phyloP scores from a whole-genome alignment of 2,329 filamentous ascomycete species.

The Phyllosticta paracitricarpa region DNA sequence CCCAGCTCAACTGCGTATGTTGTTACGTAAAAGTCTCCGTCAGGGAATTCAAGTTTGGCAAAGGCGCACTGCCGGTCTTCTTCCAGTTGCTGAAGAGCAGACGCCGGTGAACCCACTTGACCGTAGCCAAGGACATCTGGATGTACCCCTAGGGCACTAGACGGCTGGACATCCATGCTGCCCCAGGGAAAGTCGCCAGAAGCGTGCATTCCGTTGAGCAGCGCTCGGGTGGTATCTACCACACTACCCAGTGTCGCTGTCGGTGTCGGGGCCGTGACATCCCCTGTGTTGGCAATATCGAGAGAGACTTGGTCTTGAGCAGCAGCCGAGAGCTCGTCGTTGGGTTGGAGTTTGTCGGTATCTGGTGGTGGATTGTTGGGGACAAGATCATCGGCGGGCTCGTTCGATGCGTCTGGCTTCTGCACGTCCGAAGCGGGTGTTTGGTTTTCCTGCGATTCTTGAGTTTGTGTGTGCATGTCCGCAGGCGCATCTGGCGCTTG shows the following conservation, averaged over 20 bases:
- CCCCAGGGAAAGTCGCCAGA: background rate
- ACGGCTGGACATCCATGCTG: conserved; percentile 6
- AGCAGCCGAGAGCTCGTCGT: background rate
- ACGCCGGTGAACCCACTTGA: background rate
- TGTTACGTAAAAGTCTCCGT: conserved; percentile 71
- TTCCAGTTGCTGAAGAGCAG: background rate
- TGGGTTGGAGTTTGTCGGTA: background rate
- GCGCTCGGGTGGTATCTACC: background rate
- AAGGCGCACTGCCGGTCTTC: conserved; percentile 38
- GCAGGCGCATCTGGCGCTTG: background rate
- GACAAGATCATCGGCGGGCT: background rate
- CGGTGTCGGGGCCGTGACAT: background rate
- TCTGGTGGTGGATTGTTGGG: background rate
- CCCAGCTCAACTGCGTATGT: conserved; percentile 64
- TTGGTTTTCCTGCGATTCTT: conserved; percentile 5
- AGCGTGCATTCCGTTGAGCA: background rate
- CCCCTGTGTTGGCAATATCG: background rate
- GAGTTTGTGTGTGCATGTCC: conserved; percentile 4
- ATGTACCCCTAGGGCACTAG: conserved; percentile 3
- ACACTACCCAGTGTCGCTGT: background rate
- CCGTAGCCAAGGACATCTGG: conserved; percentile 5
- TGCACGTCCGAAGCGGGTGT: background rate
- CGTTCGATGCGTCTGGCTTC: background rate
- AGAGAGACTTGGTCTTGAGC: background rate
- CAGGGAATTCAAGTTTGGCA: conserved; percentile 60